Conservation (phyloP, 164 flowering plant species). For the Cinnamomum micranthum region DNA sequence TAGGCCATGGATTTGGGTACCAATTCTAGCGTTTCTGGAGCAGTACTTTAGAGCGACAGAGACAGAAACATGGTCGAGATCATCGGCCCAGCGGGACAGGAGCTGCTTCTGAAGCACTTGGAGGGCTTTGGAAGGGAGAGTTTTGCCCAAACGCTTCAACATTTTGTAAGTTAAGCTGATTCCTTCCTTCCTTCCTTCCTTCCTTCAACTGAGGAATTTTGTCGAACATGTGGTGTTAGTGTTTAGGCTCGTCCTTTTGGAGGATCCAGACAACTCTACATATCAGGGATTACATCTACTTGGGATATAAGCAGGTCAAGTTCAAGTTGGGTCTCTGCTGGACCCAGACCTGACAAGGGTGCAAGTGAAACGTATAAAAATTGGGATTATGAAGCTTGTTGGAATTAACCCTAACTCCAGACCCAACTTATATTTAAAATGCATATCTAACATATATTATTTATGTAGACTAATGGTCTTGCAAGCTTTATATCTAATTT, state of each 20-base stretch:
- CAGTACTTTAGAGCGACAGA: slow-evolving; percentile 70
- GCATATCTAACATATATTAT: too few relatives aligned
- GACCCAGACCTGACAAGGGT: too few relatives aligned
- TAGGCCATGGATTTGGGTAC: slow-evolving; percentile 63
- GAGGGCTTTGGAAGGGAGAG: slow-evolving; percentile 36
- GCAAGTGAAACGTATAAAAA: too few relatives aligned
- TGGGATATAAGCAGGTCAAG: too few relatives aligned
- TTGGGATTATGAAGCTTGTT: too few relatives aligned
- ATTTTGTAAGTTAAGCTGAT: slow-evolving; percentile 28
- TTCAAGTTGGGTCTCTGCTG: too few relatives aligned
- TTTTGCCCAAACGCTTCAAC: slow-evolving; percentile 28
- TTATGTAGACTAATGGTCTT: too few relatives aligned
- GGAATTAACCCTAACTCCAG: too few relatives aligned
- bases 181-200: slow-evolving; percentile 3
- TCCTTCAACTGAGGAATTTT: slow-evolving; percentile 36
- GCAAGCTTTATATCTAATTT: too few relatives aligned
- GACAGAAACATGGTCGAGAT: slow-evolving; percentile 41
- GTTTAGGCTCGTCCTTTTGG: neutral
- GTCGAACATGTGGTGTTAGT: slow-evolving; percentile 46
- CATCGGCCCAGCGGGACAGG: slow-evolving; percentile 13
- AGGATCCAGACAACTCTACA: too few relatives aligned
- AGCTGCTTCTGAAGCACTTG: slow-evolving; percentile 38
- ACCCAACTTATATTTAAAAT: too few relatives aligned
- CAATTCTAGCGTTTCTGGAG: slow-evolving; percentile 36
- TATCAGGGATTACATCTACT: too few relatives aligned